A percentile compares a stretch with the other conserved stretches of the same genome.
phyloP scores from a whole-genome alignment of 2,329 filamentous ascomycete genomes.

The Didymella pinodella region DNA sequence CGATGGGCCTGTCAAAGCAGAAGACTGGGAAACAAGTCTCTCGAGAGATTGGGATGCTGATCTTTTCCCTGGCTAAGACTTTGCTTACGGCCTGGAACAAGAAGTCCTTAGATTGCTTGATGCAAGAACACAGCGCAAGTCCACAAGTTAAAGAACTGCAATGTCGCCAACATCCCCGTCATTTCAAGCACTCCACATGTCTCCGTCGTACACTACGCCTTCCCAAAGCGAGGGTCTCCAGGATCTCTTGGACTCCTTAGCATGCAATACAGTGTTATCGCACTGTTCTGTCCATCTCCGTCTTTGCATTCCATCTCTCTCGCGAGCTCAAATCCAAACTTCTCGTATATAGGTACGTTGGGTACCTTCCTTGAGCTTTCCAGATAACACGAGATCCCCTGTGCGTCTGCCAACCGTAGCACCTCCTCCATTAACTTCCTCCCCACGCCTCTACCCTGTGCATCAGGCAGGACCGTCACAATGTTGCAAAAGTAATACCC shows the following conservation, averaged over 20 bases:
- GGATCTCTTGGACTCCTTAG: slow-evolving; percentile 41
- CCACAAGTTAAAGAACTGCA: not conserved
- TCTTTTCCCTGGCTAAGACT: not conserved
- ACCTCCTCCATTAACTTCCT: slow-evolving; percentile 70
- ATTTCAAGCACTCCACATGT: not conserved
- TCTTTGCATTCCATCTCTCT: slow-evolving; percentile 74
- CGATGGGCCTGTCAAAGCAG: slow-evolving; percentile 32
- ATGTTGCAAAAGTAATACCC: slow-evolving; percentile 83
- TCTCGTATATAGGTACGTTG: slow-evolving; percentile 74
- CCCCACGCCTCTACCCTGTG: slow-evolving; percentile 72
- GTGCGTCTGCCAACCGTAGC: slow-evolving; percentile 68
- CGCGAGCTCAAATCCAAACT: slow-evolving; percentile 70
- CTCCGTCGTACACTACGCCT: slow-evolving; percentile 1
- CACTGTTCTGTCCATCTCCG: slow-evolving; percentile 58
- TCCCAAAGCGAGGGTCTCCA: slow-evolving; percentile 12
- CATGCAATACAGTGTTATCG: slow-evolving; percentile 58
- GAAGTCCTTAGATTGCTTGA: not conserved
- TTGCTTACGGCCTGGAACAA: not conserved
- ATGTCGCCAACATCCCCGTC: not conserved
- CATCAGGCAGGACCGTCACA: slow-evolving; percentile 70
- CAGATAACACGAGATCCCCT: slow-evolving; percentile 72
- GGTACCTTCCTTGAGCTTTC: slow-evolving; percentile 73
- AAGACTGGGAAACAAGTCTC: slow-evolving; percentile 30
- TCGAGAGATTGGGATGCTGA: slow-evolving; percentile 1
- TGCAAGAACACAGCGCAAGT: not conserved